Evolutionary conservation across 345 rosid species (phyloP).

Genomic region (Angophora floribunda): DNA sequence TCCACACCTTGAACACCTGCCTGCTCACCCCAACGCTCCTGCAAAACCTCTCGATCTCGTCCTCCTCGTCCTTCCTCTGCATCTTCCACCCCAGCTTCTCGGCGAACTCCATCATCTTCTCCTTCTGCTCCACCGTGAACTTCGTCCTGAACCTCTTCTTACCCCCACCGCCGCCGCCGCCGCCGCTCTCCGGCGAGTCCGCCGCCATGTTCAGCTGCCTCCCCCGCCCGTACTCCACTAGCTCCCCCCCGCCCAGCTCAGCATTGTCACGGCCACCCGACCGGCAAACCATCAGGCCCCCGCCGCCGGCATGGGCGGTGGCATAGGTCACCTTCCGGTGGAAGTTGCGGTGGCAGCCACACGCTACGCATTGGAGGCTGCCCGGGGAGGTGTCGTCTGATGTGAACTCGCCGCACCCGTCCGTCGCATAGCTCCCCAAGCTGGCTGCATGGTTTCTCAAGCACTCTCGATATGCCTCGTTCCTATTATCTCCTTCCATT

Average conservation of each 20-base stretch:
- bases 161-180: not conserved
- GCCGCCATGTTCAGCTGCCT: not conserved
- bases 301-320: conserved; percentile 5
- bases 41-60: conserved; percentile 52
- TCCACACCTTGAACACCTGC: conserved; percentile 67
- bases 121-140: conserved; percentile 58
- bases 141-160: conserved; percentile 51
- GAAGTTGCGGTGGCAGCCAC: conserved; percentile 97
- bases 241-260: conserved; percentile 1
- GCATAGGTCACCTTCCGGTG: conserved; percentile 43
- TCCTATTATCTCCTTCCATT: conserved; percentile 4
- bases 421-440: conserved; percentile 73
- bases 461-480: conserved; percentile 55
- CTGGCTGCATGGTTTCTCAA: conserved; percentile 86
- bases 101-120: conserved; percentile 49
- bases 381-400: conserved; percentile 12
- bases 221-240: conserved; percentile 5
- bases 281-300: not conserved
- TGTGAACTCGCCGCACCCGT: conserved; percentile 83
- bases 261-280: not conserved
- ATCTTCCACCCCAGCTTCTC: conserved; percentile 58
- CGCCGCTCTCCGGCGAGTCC: conserved; percentile 1
- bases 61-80: conserved; percentile 41
- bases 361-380: conserved; percentile 65
- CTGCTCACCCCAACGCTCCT: conserved; percentile 39